These are phyloP conservation scores for Aphanomyces stellatus DNA, from an alignment of 352 stramenopile species.

Conservation along the genomic window DNA sequence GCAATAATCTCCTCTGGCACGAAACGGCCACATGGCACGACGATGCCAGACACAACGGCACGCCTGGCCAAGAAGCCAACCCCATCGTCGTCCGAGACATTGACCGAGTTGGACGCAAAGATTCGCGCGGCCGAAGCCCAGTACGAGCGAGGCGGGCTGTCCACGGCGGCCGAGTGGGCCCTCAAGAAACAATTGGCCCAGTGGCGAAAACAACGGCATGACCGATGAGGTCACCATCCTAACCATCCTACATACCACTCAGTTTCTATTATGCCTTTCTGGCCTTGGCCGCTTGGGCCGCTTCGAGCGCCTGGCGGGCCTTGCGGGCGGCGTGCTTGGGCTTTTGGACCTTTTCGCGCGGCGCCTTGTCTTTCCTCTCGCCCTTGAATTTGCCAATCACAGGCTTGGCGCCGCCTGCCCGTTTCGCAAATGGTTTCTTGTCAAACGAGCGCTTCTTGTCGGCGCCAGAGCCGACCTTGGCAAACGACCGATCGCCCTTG, in stretches of 20 bases:
- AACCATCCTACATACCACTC: no score
- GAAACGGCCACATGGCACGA: no score
- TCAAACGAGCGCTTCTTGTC: no score
- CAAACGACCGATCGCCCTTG: no score
- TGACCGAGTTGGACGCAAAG: conserved; percentile 36
- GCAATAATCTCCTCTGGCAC: no score
- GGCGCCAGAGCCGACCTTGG: no score
- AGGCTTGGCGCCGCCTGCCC: conserved; percentile 19
- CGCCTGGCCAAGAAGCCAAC: no score
- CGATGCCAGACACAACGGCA: no score
- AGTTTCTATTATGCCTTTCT: no score
- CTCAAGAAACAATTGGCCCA: conserved; percentile 78
- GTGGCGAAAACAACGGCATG: no score
- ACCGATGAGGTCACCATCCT: no score
- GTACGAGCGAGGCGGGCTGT: conserved; percentile 60
- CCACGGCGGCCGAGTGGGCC: conserved; percentile 52
- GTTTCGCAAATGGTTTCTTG: conserved; percentile 26
- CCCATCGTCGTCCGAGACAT: no score
- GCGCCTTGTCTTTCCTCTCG: conserved; percentile 5
- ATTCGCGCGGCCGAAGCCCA: conserved; percentile 41
- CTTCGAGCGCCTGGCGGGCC: conserved; percentile 41
- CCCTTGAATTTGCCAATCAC: conserved; percentile 23
- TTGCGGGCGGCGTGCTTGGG: conserved; percentile 65
- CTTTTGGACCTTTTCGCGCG: conserved; percentile 33
- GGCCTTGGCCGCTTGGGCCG: conserved; percentile 6